Percentiles rank a stretch among this genome's conserved stretches.
Evolutionary conservation across 2,329 filamentous ascomycete genomes (phyloP).

Genomic region (Exophiala dermatitidis): DNA sequence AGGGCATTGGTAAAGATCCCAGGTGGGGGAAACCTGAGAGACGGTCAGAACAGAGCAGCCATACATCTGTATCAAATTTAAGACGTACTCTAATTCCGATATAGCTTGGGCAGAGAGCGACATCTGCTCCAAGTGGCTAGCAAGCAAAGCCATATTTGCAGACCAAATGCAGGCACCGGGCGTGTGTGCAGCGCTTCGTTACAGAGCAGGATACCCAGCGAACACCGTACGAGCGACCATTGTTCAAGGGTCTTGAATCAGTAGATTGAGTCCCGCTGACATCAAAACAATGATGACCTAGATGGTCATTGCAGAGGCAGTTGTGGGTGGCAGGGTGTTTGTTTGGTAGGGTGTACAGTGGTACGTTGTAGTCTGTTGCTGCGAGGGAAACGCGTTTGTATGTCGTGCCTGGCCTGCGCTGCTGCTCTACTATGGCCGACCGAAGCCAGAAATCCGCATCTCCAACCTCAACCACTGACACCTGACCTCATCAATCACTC

Average conservation of each 20-base stretch:
- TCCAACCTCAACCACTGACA: constrained; percentile 1
- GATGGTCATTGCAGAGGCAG: neutral
- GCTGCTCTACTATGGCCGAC: constrained; percentile 4
- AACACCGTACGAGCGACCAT: neutral
- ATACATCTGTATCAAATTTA: constrained; percentile 13
- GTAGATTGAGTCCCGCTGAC: too few relatives aligned
- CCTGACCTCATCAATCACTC: constrained; percentile 15
- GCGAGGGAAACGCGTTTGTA: constrained; percentile 6
- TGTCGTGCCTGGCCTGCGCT: constrained; percentile 13
- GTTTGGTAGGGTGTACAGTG: constrained; percentile 4
- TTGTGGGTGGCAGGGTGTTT: neutral
- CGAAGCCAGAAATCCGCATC: constrained; percentile 2
- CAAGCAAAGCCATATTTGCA: constrained; percentile 58
- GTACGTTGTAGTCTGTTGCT: neutral
- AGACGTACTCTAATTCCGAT: constrained; percentile 60
- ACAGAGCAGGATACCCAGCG: neutral
- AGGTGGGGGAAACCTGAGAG: constrained; percentile 70
- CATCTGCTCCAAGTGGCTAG: constrained; percentile 69
- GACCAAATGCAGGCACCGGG: constrained; percentile 4
- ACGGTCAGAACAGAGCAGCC: constrained; percentile 14
- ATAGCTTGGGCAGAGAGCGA: constrained; percentile 68
- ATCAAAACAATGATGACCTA: neutral
- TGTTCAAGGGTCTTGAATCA: neutral
- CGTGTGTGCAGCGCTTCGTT: neutral
- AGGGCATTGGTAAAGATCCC: constrained; percentile 94